A percentile compares a stretch with the other conserved stretches of the same genome.
phyloP scores from a whole-genome alignment of 352 stramenopile genomes.

The Aphanomyces stellatus region DNA sequence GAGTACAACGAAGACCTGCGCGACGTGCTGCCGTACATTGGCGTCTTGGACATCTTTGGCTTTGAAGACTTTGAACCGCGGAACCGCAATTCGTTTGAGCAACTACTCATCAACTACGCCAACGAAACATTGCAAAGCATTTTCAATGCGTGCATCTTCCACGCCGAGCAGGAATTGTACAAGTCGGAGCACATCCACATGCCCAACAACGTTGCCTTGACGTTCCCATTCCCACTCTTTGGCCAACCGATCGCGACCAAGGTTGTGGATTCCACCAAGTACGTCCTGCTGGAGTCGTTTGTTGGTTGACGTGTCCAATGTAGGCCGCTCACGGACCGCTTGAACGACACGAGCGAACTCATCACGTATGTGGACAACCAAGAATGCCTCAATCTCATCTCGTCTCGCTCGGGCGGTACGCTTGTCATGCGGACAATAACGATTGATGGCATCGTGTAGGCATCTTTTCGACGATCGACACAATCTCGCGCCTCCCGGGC shows the following conservation, averaged over 20 bases:
- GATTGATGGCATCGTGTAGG: conserved; percentile 15
- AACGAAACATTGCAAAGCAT: conserved; percentile 24
- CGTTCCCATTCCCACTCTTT: conserved; percentile 60
- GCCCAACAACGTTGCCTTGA: conserved; percentile 54
- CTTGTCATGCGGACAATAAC: not conserved
- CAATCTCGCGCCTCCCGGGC: conserved; percentile 41
- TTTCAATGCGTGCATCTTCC: conserved; percentile 28
- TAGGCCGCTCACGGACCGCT: conserved; percentile 2
- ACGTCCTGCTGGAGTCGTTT: conserved; percentile 11
- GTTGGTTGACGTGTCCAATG: not conserved
- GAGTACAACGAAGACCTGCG: conserved; percentile 76
- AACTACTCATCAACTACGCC: conserved; percentile 24
- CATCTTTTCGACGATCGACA: conserved; percentile 78
- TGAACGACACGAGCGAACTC: conserved; percentile 19
- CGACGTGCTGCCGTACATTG: conserved; percentile 80
- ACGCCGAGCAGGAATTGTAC: conserved; percentile 25
- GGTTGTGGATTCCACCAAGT: conserved; percentile 5
- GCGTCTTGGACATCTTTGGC: conserved; percentile 80
- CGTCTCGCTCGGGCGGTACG: conserved; percentile 18
- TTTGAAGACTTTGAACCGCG: conserved; percentile 65
- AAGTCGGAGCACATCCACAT: conserved; percentile 25
- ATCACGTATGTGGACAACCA: conserved; percentile 23
- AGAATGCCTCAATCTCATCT: conserved; percentile 22
- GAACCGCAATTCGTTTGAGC: conserved; percentile 25
- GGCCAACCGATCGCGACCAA: conserved; percentile 9